These are phyloP conservation scores for Hebeloma cylindrosporum DNA, from an alignment of 768 basidiomycete genomes.

Conservation along the genomic window DNA sequence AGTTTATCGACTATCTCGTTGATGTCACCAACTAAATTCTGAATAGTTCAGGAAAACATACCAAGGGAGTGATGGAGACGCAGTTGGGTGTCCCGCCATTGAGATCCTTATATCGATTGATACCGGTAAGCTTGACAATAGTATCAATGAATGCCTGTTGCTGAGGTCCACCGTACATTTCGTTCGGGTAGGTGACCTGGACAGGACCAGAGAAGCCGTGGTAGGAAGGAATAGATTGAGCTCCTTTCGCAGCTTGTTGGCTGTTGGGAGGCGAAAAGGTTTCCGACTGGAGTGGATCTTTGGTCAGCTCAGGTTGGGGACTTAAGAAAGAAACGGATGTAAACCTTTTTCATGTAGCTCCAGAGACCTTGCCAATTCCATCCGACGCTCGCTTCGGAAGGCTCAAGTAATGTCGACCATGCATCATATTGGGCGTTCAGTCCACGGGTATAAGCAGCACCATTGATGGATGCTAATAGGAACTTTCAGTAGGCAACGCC, in stretches of 20 bases:
- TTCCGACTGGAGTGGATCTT: conserved; percentile 36
- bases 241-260: conserved; percentile 46
- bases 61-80: conserved; percentile 55
- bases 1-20: conserved; percentile 40
- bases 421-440: conserved; percentile 45
- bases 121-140: conserved; percentile 47
- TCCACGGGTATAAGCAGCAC: conserved; percentile 46
- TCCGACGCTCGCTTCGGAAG: conserved; percentile 41
- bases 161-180: conserved; percentile 58
- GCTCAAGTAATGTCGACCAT: conserved; percentile 37
- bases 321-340: neutral
- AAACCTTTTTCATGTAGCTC: conserved; percentile 49
- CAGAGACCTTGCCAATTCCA: conserved; percentile 49
- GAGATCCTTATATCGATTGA: conserved; percentile 46
- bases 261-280: conserved; percentile 46
- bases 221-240: conserved; percentile 44
- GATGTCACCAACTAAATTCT: neutral
- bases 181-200: conserved; percentile 50
- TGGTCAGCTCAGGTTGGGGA: neutral
- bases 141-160: conserved; percentile 49
- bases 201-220: conserved; percentile 56
- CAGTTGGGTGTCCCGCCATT: conserved; percentile 58
- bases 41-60: conserved; percentile 19
- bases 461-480: conserved; percentile 45
- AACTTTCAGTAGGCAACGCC: neutral